Evolutionary conservation across 495 filamentous ascomycete species (phyloP).

Genomic region (Lindgomyces ingoldianus): DNA sequence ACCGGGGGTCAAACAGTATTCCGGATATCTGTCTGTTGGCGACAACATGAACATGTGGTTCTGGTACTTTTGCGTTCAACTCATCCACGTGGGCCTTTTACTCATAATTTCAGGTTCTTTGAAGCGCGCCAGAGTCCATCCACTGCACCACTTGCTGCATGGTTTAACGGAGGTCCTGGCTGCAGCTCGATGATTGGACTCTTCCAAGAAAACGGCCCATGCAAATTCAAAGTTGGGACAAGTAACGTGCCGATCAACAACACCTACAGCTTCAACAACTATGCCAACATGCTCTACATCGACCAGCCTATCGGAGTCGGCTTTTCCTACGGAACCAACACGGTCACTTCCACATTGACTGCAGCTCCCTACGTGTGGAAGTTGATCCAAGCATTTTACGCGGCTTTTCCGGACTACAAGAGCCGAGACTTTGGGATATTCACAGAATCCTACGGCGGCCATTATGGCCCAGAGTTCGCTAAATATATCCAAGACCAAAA

Average conservation of each 20-base stretch:
- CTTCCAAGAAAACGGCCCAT: conserved; percentile 65
- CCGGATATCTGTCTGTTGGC: conserved; percentile 56
- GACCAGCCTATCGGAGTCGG: conserved; percentile 66
- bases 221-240: conserved; percentile 56
- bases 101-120: conserved; percentile 44
- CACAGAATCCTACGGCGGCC: conserved; percentile 60
- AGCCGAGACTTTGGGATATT: conserved; percentile 57
- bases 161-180: conserved; percentile 64
- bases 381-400: conserved; percentile 58
- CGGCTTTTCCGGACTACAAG: conserved; percentile 56
- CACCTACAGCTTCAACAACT: conserved; percentile 63
- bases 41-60: conserved; percentile 59
- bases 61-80: conserved; percentile 42
- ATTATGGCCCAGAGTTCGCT: conserved; percentile 58
- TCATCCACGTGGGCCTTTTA: conserved; percentile 21
- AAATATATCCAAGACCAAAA: conserved; percentile 57
- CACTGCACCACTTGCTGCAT: conserved; percentile 54
- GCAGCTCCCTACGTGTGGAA: conserved; percentile 59
- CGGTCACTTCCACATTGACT: conserved; percentile 52
- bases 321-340: conserved; percentile 60
- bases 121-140: conserved; percentile 54
- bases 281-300: conserved; percentile 65
- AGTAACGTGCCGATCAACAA: conserved; percentile 53
- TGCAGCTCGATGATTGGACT: conserved; percentile 58
- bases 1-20: conserved; percentile 53